These are phyloP conservation scores for Begonia peltatifolia DNA, from an alignment of 306 rosid genomes.

Conservation along the genomic window DNA sequence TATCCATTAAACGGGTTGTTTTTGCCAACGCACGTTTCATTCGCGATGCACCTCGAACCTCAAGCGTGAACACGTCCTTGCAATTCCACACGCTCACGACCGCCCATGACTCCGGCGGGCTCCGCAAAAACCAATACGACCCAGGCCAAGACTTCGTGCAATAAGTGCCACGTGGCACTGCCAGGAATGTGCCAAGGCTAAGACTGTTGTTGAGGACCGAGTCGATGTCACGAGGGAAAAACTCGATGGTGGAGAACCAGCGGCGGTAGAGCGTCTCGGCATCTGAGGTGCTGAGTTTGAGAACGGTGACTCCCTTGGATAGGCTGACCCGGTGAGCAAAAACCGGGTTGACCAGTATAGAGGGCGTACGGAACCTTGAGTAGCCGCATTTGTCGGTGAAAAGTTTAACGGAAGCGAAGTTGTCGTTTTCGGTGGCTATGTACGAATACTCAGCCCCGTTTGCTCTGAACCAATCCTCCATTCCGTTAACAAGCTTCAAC, in stretches of 20 bases:
- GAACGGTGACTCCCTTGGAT: no score
- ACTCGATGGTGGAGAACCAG: slow-evolving; percentile 42
- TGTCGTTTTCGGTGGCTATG: slow-evolving; percentile 38
- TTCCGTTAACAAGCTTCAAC: slow-evolving; percentile 31
- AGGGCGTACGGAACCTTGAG: no score
- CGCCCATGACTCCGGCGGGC: slow-evolving; percentile 68
- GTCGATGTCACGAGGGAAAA: slow-evolving; percentile 78
- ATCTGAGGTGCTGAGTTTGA: no score
- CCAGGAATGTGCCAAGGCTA: no score
- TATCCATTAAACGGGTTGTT: slow-evolving; percentile 42
- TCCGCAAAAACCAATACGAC: slow-evolving; percentile 26
- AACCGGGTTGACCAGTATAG: no score
- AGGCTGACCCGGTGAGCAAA: no score
- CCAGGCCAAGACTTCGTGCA: slow-evolving; percentile 33
- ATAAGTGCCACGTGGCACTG: no score
- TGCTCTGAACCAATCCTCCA: slow-evolving; percentile 55
- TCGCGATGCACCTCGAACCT: slow-evolving; percentile 54
- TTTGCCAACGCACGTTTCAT: slow-evolving; percentile 29
- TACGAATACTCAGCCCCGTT: slow-evolving; percentile 36
- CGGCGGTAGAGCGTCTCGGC: no score
- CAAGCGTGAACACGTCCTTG: slow-evolving; percentile 30
- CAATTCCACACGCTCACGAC: slow-evolving; percentile 67
- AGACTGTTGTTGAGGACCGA: no score
- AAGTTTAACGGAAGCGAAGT: no score
- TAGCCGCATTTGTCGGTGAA: no score